phyloP scores from a whole-genome alignment of 2,329 filamentous ascomycete genomes.

The Trichophyton schoenleinii region DNA sequence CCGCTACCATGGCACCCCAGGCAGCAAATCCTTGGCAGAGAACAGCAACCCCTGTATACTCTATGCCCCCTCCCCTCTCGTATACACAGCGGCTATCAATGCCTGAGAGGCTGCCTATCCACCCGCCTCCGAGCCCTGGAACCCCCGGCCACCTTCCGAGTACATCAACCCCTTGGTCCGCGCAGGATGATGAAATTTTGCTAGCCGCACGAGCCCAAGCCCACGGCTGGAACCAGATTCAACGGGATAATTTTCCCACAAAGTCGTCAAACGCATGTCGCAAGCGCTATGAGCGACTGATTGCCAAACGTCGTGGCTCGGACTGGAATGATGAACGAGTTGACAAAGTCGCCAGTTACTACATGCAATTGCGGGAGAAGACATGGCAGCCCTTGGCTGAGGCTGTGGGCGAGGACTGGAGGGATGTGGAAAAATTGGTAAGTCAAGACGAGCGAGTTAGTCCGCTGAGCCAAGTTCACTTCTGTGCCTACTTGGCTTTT shows the following conservation, averaged over 20 bases:
- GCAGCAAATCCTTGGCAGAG: slow-evolving; percentile 8
- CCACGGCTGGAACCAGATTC: slow-evolving; percentile 74
- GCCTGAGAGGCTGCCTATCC: background rate
- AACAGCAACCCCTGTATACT: slow-evolving; percentile 3
- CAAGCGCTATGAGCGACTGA: slow-evolving; percentile 73
- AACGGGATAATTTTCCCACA: slow-evolving; percentile 58
- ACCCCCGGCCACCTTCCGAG: slow-evolving; percentile 10
- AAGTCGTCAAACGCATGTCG: slow-evolving; percentile 76
- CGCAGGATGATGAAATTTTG: slow-evolving; percentile 61
- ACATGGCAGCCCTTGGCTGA: slow-evolving; percentile 68
- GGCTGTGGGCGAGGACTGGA: slow-evolving; percentile 44
- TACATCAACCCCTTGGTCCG: slow-evolving; percentile 51
- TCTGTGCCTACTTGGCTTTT: background rate
- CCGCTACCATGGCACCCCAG: slow-evolving; percentile 2
- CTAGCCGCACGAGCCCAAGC: slow-evolving; percentile 59
- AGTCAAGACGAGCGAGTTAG: slow-evolving; percentile 22
- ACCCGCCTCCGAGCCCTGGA: slow-evolving; percentile 5
- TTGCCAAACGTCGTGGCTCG: slow-evolving; percentile 58
- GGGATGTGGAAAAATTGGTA: slow-evolving; percentile 72
- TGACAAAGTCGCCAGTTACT: slow-evolving; percentile 61
- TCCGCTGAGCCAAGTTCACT: background rate
- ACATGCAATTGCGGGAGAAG: slow-evolving; percentile 65
- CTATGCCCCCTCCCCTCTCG: slow-evolving; percentile 12
- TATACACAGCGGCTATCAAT: slow-evolving; percentile 4
- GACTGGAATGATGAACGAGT: slow-evolving; percentile 69